Conservation (phyloP, 2,329 filamentous ascomycete species). For the Aspergillus chevalieri region DNA sequence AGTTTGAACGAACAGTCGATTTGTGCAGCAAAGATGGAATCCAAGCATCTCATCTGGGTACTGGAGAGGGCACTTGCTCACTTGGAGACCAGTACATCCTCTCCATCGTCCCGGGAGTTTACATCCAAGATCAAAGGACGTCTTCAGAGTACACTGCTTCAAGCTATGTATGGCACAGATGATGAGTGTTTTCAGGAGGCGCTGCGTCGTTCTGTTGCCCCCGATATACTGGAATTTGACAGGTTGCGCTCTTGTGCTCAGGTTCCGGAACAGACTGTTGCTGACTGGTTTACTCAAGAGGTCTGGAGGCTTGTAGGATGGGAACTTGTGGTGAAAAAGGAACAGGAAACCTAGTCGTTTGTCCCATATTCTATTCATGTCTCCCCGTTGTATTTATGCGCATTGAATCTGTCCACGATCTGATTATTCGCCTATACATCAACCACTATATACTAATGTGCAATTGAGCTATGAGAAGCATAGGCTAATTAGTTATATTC, state of each 20-base stretch:
- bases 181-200: slow-evolving; percentile 24
- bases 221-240: slow-evolving; percentile 13
- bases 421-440: too few relatives aligned
- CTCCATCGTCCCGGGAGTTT: slow-evolving; percentile 9
- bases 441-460: too few relatives aligned
- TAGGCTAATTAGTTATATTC: slow-evolving; percentile 21
- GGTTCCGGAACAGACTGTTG: slow-evolving; percentile 29
- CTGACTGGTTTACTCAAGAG: slow-evolving; percentile 52
- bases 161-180: slow-evolving; percentile 35
- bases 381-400: too few relatives aligned
- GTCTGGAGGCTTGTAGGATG: slow-evolving; percentile 55
- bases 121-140: slow-evolving; percentile 19
- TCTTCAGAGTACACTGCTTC: slow-evolving; percentile 38
- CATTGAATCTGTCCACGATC: too few relatives aligned
- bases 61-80: slow-evolving; percentile 25
- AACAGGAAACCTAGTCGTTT: neutral
- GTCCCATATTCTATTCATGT: too few relatives aligned
- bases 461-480: too few relatives aligned
- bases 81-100: slow-evolving; percentile 11
- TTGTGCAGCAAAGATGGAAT: slow-evolving; percentile 26
- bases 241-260: slow-evolving; percentile 3
- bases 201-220: slow-evolving; percentile 17
- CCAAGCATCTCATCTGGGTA: slow-evolving; percentile 30
- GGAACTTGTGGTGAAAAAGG: slow-evolving; percentile 34
- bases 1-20: slow-evolving; percentile 18